Conservation (phyloP, 2,329 filamentous ascomycete species). For the Aspergillus novoparasiticus region DNA sequence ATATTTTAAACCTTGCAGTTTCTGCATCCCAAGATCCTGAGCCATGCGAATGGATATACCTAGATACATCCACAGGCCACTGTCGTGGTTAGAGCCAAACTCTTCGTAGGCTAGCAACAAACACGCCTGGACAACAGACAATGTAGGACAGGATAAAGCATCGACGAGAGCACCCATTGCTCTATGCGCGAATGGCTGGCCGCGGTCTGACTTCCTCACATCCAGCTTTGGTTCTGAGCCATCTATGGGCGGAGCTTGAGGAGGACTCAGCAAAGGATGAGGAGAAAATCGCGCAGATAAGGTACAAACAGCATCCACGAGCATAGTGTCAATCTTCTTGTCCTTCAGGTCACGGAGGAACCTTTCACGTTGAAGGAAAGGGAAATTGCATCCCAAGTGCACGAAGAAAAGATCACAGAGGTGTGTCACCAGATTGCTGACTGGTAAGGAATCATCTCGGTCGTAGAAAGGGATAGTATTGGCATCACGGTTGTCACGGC, state of each 20-base stretch:
- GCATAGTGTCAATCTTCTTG: conserved; percentile 78
- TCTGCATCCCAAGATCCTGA: conserved; percentile 78
- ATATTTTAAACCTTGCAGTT: conserved; percentile 70
- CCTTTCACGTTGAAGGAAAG: conserved; percentile 72
- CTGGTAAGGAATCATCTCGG: conserved; percentile 67
- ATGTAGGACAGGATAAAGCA: conserved; percentile 78
- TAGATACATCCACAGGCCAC: conserved; percentile 90
- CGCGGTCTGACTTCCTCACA: conserved; percentile 64
- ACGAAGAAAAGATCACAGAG: conserved; percentile 80
- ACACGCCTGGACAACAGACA: conserved; percentile 81
- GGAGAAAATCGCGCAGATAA: conserved; percentile 78
- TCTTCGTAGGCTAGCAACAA: conserved; percentile 84
- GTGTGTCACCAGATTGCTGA: conserved; percentile 73
- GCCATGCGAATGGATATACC: conserved; percentile 84
- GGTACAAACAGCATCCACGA: conserved; percentile 84
- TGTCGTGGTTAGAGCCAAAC: conserved; percentile 85
- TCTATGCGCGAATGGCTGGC: conserved; percentile 75
- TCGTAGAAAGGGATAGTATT: conserved; percentile 72
- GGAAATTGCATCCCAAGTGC: conserved; percentile 82
- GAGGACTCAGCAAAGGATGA: conserved; percentile 54
- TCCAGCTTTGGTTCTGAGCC: conserved; percentile 34
- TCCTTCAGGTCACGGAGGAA: conserved; percentile 77
- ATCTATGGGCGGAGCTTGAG: conserved; percentile 56
- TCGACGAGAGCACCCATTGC: conserved; percentile 83
- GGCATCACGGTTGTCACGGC: conserved; percentile 34